Evolutionary conservation across 371 early-diverging fungal genomes (phyloP).

Genomic region (Apophysomyces trapeziformis): DNA sequence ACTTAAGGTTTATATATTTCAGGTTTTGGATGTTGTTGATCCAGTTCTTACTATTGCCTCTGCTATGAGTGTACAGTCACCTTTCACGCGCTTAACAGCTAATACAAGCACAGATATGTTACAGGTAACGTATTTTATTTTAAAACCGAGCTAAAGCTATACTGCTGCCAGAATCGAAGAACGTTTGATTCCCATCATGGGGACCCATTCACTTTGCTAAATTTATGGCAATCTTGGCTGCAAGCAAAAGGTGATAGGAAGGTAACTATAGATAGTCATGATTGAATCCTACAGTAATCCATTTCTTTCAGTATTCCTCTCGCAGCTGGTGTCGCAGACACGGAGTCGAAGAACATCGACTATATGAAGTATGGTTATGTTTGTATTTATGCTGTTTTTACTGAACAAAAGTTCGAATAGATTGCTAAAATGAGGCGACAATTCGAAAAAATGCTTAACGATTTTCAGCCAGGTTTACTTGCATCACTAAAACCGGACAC

Average conservation of each 20-base stretch:
- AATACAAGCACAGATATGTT: slow-evolving; percentile 50
- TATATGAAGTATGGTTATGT: slow-evolving; percentile 60
- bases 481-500: slow-evolving; percentile 18
- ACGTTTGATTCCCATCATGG: slow-evolving; percentile 61
- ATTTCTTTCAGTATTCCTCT: slow-evolving; percentile 44
- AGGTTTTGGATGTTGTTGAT: slow-evolving; percentile 71
- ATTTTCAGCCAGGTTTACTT: slow-evolving; percentile 48
- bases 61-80: slow-evolving; percentile 71
- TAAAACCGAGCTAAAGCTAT: background rate
- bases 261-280: slow-evolving; percentile 17
- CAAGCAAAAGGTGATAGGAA: slow-evolving; percentile 52
- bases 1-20: background rate
- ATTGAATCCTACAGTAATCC: background rate
- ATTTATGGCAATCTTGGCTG: slow-evolving; percentile 69
- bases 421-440: slow-evolving; percentile 54
- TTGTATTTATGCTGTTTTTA: background rate
- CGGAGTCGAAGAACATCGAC: slow-evolving; percentile 70
- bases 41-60: slow-evolving; percentile 84
- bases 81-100: slow-evolving; percentile 57
- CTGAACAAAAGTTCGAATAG: slow-evolving; percentile 14
- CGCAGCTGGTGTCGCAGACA: slow-evolving; percentile 66
- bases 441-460: slow-evolving; percentile 52
- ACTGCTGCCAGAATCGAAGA: slow-evolving; percentile 47
- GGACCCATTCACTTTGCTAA: slow-evolving; percentile 69
- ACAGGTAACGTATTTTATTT: slow-evolving; percentile 20